Evolutionary conservation across 768 basidiomycete genomes (phyloP).

Genomic region (Thelephora ganbajun): DNA sequence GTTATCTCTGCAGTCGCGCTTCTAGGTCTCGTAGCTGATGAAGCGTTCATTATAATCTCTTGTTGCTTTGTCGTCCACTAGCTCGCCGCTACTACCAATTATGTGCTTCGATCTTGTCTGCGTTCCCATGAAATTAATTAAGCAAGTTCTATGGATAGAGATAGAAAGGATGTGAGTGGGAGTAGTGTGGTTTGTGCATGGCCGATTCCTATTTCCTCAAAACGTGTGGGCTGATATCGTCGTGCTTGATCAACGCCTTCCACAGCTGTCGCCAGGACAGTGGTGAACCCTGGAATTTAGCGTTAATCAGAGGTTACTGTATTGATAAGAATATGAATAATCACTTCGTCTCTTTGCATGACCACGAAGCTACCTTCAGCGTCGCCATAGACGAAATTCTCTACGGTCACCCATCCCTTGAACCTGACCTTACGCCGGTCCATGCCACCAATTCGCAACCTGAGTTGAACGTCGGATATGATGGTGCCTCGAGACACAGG

Average conservation of each 20-base stretch:
- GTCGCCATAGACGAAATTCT: slow-evolving; percentile 38
- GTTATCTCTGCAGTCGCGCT: slow-evolving; percentile 31
- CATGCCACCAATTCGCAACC: slow-evolving; percentile 50
- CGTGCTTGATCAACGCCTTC: slow-evolving; percentile 44
- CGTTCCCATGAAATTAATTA: too few species aligned
- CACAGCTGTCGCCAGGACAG: slow-evolving; percentile 69
- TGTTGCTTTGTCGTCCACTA: too few species aligned
- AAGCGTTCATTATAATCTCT: background rate
- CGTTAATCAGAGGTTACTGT: background rate
- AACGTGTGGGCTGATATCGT: slow-evolving; percentile 45
- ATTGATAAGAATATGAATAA: slow-evolving; percentile 6
- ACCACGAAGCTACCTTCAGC: slow-evolving; percentile 48
- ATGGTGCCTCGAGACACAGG: slow-evolving; percentile 1
- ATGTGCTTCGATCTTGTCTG: too few species aligned
- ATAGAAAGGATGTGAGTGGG: too few species aligned
- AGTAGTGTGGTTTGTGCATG: background rate
- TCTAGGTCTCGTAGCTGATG: background rate
- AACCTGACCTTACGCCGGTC: slow-evolving; percentile 50
- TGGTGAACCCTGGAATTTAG: slow-evolving; percentile 46
- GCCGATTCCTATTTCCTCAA: slow-evolving; percentile 11
- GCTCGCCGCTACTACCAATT: too few species aligned
- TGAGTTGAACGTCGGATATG: slow-evolving; percentile 3
- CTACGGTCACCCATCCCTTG: slow-evolving; percentile 67
- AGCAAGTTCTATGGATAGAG: too few species aligned
- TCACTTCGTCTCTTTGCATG: slow-evolving; percentile 55